phyloP scores from a whole-genome alignment of 805 yeast species.

The Saccharomycopsis sp. region DNA sequence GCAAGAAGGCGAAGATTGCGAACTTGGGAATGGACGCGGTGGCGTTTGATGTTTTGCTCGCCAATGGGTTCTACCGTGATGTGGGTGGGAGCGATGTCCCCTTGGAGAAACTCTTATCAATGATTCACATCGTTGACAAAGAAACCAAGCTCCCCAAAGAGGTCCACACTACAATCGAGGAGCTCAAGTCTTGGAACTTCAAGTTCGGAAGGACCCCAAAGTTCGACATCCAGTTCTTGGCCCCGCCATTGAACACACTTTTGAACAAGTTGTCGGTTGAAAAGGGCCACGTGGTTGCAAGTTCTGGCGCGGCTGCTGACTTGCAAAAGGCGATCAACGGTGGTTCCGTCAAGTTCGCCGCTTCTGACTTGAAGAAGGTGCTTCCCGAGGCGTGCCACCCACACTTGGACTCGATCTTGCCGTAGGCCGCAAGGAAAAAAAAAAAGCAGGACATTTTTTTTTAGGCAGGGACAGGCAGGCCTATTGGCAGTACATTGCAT shows the following conservation, averaged over 20 bases:
- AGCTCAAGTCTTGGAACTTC: conserved; percentile 38
- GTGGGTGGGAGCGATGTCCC: too few species aligned
- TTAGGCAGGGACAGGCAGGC: neutral
- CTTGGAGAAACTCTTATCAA: too few species aligned
- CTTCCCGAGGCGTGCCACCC: neutral
- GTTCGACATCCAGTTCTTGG: too few species aligned
- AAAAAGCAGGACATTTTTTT: neutral
- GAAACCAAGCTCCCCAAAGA: conserved; percentile 14
- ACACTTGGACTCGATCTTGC: neutral
- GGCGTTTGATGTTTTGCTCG: conserved; percentile 7
- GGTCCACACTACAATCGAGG: conserved; percentile 15
- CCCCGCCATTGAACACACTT: conserved; percentile 33
- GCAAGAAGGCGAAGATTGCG: conserved; percentile 73
- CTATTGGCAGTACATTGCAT: too few species aligned
- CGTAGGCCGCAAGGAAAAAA: neutral
- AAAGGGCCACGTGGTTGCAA: too few species aligned
- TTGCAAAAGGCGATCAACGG: neutral
- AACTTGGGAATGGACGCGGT: conserved; percentile 37
- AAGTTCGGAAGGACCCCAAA: conserved; percentile 66
- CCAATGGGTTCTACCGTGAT: conserved; percentile 13
- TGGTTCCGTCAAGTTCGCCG: neutral
- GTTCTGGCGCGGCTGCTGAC: too few species aligned
- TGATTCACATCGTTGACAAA: neutral
- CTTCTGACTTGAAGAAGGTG: neutral
- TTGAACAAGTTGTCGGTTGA: conserved; percentile 4